phyloP scores from a whole-genome alignment of 2,329 filamentous ascomycete species.

The Aspergillus aculeatinus region DNA sequence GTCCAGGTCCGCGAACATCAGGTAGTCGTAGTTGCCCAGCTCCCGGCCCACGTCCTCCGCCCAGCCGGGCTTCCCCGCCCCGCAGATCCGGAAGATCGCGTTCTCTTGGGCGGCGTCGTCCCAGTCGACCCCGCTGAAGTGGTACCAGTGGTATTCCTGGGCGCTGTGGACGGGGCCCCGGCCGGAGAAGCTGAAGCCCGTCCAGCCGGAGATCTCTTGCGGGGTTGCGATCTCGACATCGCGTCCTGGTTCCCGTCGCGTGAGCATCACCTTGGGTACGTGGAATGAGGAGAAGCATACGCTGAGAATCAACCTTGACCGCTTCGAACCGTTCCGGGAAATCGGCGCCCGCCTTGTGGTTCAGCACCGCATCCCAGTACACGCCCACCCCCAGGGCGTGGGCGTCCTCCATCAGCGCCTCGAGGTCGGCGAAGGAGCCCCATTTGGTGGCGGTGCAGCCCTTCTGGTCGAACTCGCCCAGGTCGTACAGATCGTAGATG shows the following conservation, averaged over 20 bases:
- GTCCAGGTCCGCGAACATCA: conserved; percentile 72
- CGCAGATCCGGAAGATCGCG: conserved; percentile 65
- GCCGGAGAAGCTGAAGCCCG: conserved; percentile 65
- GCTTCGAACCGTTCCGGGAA: conserved; percentile 61
- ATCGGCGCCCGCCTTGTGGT: conserved; percentile 70
- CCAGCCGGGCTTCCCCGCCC: conserved; percentile 55
- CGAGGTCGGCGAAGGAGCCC: conserved; percentile 63
- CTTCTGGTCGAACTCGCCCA: conserved; percentile 72
- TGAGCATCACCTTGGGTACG: no score
- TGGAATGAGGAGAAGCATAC: conserved; percentile 10
- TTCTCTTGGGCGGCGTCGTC: conserved; percentile 57
- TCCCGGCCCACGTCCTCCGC: conserved; percentile 60
- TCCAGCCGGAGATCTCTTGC: conserved; percentile 49
- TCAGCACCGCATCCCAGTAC: conserved; percentile 69
- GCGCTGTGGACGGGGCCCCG: conserved; percentile 59
- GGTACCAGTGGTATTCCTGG: conserved; percentile 65
- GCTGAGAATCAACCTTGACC: conserved; percentile 60
- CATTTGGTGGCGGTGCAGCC: conserved; percentile 63
- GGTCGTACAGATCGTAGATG: conserved; percentile 67
- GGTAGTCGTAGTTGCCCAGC: conserved; percentile 66
- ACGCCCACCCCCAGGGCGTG: conserved; percentile 55
- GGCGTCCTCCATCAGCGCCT: conserved; percentile 54
- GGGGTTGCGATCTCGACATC: conserved; percentile 4
- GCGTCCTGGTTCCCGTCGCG: conserved; percentile 4
- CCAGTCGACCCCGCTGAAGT: conserved; percentile 69